phyloP scores from a whole-genome alignment of 2,329 filamentous ascomycete genomes.

The Emericellopsis cladophorae region DNA sequence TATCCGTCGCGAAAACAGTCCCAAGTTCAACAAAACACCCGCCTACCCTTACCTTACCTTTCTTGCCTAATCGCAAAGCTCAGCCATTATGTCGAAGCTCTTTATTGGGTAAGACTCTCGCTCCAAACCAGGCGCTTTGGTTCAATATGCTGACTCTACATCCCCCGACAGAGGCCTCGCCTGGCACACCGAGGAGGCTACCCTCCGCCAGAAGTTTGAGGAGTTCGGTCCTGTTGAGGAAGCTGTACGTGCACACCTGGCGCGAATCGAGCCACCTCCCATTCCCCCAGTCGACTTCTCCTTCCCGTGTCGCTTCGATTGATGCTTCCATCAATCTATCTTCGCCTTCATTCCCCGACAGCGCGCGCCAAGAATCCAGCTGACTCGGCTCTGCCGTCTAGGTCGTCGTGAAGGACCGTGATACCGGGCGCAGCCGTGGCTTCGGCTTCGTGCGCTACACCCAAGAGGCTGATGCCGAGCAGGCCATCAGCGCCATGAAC shows the following conservation, averaged over 20 bases:
- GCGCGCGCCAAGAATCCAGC: no score
- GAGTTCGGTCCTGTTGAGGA: slow-evolving; percentile 86
- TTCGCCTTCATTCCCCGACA: no score
- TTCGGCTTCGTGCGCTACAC: slow-evolving; percentile 93
- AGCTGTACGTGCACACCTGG: slow-evolving; percentile 55
- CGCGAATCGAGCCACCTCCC: no score
- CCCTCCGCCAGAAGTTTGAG: slow-evolving; percentile 81
- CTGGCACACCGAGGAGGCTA: slow-evolving; percentile 91
- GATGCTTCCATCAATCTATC: no score
- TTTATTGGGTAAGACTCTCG: slow-evolving; percentile 72
- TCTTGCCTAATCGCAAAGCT: background rate
- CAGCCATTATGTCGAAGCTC: slow-evolving; percentile 68
- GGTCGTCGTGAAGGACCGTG: slow-evolving; percentile 96
- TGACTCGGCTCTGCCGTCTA: slow-evolving; percentile 20
- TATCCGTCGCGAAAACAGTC: background rate
- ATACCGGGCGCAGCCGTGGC: slow-evolving; percentile 90
- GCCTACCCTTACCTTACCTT: background rate
- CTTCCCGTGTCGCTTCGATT: background rate
- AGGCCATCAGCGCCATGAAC: slow-evolving; percentile 70
- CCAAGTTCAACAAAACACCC: background rate
- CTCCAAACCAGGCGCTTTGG: background rate
- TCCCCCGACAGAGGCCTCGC: slow-evolving; percentile 63
- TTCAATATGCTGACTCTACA: slow-evolving; percentile 1
- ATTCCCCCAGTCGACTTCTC: slow-evolving; percentile 5
- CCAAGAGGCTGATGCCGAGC: slow-evolving; percentile 62